Evolutionary conservation across 768 basidiomycete species (phyloP), one percentile per base, ranked within the genome.

Genomic region (Boletus eberwhitei): DNA sequence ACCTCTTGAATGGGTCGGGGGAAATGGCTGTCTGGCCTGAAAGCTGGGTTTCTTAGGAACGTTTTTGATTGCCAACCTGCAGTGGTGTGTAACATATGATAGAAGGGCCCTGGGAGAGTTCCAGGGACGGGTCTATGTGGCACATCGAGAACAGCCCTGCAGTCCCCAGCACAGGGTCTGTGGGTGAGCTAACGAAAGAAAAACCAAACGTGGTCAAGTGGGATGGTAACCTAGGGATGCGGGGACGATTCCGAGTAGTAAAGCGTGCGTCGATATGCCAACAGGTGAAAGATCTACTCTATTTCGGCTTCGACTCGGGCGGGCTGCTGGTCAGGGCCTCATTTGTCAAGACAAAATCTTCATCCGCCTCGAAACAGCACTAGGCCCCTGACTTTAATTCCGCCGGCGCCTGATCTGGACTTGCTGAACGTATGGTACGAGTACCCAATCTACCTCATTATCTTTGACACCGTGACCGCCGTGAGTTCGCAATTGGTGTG

Each of bases 41-140:
- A 44, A 34, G 31, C 37, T 37, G 19, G 35, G 22, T n/a, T 13
- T 22, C 31, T 21, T 21, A 14, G 21, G 6, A 41, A 29, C 3
- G 31, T 44, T 31, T 31, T 19, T 46, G 22, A 19, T 36, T 8
- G 22, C 31, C 17, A 48, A 35, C 34, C 21, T 47, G 26, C 16
- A 26, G 46, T 31, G 9, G 39, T n/a, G 31, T 4, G 19, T 22
- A 34, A 36, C 47, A 54, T 50, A 53, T 37, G 42, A 32, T 45
- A 26, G 39, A 52, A 17, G 50, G n/a, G 5, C 16, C 29, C 38
- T 62, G 48, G 29, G 37, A 47, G 22, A 1, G 37, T 26, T 62
- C 40, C 49, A 50, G 43, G 35, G 26, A 45, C 17, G n/a, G 14
- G 40, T 37, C 35, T 31, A 19, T 12, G 13, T 17, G 35, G 35